phyloP scores from a whole-genome alignment of 2,329 filamentous ascomycete species.

The Clonostachys chloroleuca region DNA sequence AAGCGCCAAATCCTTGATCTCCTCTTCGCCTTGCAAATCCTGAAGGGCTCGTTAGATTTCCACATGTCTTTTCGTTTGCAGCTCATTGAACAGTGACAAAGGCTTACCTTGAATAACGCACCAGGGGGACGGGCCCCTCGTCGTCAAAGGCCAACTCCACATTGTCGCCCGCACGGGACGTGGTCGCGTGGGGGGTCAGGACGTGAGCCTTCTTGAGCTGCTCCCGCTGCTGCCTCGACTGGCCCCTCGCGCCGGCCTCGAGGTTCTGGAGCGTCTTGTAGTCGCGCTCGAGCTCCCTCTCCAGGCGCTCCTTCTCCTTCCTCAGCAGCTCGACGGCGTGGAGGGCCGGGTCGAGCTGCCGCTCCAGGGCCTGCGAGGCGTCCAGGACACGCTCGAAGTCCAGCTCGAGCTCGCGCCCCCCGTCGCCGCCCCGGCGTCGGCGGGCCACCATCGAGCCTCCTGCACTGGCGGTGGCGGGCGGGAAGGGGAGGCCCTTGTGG shows the following conservation, averaged over 20 bases:
- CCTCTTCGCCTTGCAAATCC: constrained; percentile 24
- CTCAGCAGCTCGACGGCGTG: constrained; percentile 59
- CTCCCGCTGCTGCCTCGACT: constrained; percentile 45
- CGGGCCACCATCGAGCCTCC: constrained; percentile 6
- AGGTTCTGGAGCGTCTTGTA: constrained; percentile 45
- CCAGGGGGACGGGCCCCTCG: background rate
- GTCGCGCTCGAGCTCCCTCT: constrained; percentile 50
- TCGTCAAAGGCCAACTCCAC: constrained; percentile 2
- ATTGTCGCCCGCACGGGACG: constrained; percentile 2
- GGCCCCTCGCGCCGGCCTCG: constrained; percentile 51
- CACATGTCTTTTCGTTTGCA: background rate
- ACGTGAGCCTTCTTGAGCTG: constrained; percentile 43
- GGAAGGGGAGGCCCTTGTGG: constrained; percentile 60
- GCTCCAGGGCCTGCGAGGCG: constrained; percentile 50
- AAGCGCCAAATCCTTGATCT: constrained; percentile 35
- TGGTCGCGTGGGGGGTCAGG: constrained; percentile 34
- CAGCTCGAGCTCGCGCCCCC: constrained; percentile 52
- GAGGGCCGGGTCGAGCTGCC: constrained; percentile 54
- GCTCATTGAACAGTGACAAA: background rate
- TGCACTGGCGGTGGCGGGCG: constrained; percentile 38
- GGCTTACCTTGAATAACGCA: constrained; percentile 12
- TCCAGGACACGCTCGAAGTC: constrained; percentile 62
- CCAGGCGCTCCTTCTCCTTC: constrained; percentile 52
- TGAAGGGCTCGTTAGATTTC: no score
- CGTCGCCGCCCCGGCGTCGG: constrained; percentile 18